These are phyloP conservation scores for Tuber magnatum DNA, from an alignment of 495 filamentous ascomycete species.

Conservation along the genomic window DNA sequence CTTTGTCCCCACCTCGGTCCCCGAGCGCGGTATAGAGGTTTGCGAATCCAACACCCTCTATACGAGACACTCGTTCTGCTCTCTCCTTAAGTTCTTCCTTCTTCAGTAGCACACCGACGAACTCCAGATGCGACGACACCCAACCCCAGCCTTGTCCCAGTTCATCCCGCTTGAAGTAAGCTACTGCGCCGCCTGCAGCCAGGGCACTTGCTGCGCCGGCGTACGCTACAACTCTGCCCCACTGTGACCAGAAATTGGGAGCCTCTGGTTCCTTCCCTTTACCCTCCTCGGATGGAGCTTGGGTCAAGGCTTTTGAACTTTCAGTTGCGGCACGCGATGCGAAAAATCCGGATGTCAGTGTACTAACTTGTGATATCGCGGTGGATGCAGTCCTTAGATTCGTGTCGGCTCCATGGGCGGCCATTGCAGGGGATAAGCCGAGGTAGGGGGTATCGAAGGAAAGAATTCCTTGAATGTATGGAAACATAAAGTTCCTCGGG, in stretches of 20 bases:
- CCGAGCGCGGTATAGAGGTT: slow-evolving; percentile 82
- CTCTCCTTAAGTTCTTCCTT: slow-evolving; percentile 67
- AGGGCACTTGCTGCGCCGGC: slow-evolving; percentile 74
- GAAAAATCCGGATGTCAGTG: slow-evolving; percentile 28
- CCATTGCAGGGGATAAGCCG: slow-evolving; percentile 78
- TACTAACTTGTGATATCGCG: slow-evolving; percentile 59
- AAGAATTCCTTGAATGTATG: slow-evolving; percentile 72
- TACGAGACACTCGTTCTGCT: slow-evolving; percentile 51
- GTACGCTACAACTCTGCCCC: slow-evolving; percentile 76
- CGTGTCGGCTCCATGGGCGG: slow-evolving; percentile 79
- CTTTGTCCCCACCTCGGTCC: slow-evolving; percentile 49
- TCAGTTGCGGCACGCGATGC: slow-evolving; percentile 27
- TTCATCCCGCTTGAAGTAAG: slow-evolving; percentile 74
- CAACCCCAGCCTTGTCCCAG: slow-evolving; percentile 65
- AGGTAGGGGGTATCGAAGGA: slow-evolving; percentile 95
- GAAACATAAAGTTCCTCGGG: slow-evolving; percentile 51
- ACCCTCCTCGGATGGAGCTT: slow-evolving; percentile 15
- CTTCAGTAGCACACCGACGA: slow-evolving; percentile 78
- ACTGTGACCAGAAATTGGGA: slow-evolving; percentile 53
- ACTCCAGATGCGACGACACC: slow-evolving; percentile 89
- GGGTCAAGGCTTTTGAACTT: slow-evolving; percentile 19
- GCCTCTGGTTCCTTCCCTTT: slow-evolving; percentile 21
- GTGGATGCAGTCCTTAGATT: slow-evolving; percentile 69
- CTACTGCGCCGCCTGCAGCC: slow-evolving; percentile 77
- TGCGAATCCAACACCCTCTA: slow-evolving; percentile 61